Base-by-base conservation (phyloP, 202 grass and related monocot species). In the Panicum virgatum region DNA sequence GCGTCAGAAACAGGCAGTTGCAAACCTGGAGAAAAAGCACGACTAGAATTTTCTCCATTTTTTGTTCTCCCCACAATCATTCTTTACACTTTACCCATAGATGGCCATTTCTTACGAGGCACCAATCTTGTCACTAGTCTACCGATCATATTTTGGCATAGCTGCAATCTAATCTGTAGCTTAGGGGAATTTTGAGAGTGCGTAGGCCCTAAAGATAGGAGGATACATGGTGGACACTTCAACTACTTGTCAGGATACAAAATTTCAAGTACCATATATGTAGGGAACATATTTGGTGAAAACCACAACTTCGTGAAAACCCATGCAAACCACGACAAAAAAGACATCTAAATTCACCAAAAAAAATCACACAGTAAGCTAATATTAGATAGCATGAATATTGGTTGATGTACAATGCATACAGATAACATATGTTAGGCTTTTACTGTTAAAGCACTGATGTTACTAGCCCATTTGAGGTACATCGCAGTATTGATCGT, bases 1-100 rank as follows among this genome's bases (percentile, higher is more conserved):
- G 64, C 87, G 87, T 62, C 96, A 96, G 84, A 96, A 93, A 83
- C 85, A 89, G 53, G 90, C 87, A 69, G 81, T 86, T 75, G 80
- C 83, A 74, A 83, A 78, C 53, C 37, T 87, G 44, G 91, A 94
- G 79, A 96, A 96, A 84, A 99, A 99, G 78, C 75, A 42, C 7
- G 73, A 73, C 12, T 99, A 96, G 83, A 34, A 45, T 75, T 29
- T 69, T 45, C 13, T 58, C 61, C 2, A 4, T 73, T 86, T 80
- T 66, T 38, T 38, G 29, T n/a, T 69, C 42, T 43, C 42, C 29
- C 25, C 40, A 59, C 6, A 75, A 76, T 64, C 32, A 72, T 82
- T 85, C 34, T 77, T 86, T 77, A 85, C 65, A 13, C 7, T 63
- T 39, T 70, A 46, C 59, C 57, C 12, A 5, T 60, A 29, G 29